Evolutionary conservation across 2,329 filamentous ascomycete species (phyloP), one percentile per base, ranked within the genome.

Genomic region (Fonsecaea multimorphosa): DNA sequence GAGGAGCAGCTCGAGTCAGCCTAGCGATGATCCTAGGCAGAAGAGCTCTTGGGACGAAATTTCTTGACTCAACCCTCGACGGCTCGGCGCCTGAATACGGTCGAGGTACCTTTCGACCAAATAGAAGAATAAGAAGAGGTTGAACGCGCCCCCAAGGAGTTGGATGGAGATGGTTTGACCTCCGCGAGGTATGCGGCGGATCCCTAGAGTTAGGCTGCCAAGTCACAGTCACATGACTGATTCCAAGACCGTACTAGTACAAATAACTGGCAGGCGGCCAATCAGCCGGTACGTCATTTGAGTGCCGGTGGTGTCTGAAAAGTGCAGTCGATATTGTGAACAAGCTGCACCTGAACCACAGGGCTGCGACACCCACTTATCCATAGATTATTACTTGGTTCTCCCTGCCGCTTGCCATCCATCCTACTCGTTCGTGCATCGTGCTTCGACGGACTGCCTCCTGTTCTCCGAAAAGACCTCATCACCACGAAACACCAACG

Each of bases 71-170:
- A 46, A 34, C 53, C 60, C 54, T 59, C 46, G 27, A 38, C 38
- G n/a, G 36, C 34, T 59, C 51, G 40, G 53, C 59, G 56, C 59
- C 64, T 55, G 44, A 27, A 53, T 63, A 60, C 46, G 36, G 29
- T 29, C 49, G 34, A 59, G n/a, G 34, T 53, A 24, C 54, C 34
- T 38, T 22, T 49, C 49, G 44, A 62, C 53, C 22, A 58, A 34
- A 44, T 52, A 19, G 53, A 63, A 60, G 49, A 51, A 59, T 51
- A 36, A 60, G 31, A 60, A n/a, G 44, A 49, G 19, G 44, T 12
- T 49, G 19, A 49, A 49, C 44, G 44, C 44, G 44, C 44, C 44
- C 11, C 44, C 12, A 49, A 12, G 44, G 44, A 49, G 44, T n/a
- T 49, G 44, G 44, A 49, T 49, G 44, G 44, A 49, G 44, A 24